A percentile compares a stretch with the other conserved stretches of the same genome.
Evolutionary conservation across 2,329 filamentous ascomycete genomes (phyloP).

Genomic region (Pseudopyricularia javanii): DNA sequence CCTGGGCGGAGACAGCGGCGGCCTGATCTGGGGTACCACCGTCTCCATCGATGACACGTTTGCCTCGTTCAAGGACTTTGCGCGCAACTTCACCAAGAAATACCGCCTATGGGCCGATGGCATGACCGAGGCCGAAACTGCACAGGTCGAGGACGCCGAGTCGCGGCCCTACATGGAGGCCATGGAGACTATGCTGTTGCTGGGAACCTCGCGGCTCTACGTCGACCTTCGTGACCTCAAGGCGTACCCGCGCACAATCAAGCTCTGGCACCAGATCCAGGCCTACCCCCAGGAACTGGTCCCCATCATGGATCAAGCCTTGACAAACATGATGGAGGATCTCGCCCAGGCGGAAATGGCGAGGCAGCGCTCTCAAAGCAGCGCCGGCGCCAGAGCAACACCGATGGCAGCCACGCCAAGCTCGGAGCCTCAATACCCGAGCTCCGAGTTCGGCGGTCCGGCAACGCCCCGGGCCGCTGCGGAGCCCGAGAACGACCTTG

Average conservation of each 20-base stretch:
- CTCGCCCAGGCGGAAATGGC: slow-evolving; percentile 71
- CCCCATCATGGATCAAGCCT: slow-evolving; percentile 86
- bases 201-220: slow-evolving; percentile 76
- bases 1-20: slow-evolving; percentile 68
- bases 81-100: slow-evolving; percentile 83
- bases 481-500: slow-evolving; percentile 42
- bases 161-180: slow-evolving; percentile 75
- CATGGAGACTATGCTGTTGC: slow-evolving; percentile 79
- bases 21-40: slow-evolving; percentile 94
- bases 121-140: slow-evolving; percentile 63
- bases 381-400: slow-evolving; percentile 24
- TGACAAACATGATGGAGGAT: slow-evolving; percentile 89
- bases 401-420: slow-evolving; percentile 37
- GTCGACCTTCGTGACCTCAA: slow-evolving; percentile 83
- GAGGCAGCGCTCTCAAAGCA: slow-evolving; percentile 53
- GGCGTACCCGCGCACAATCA: slow-evolving; percentile 80
- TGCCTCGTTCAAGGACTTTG: slow-evolving; percentile 78
- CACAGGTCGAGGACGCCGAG: slow-evolving; percentile 57
- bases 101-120: slow-evolving; percentile 89
- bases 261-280: slow-evolving; percentile 91
- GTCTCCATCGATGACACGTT: slow-evolving; percentile 88
- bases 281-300: slow-evolving; percentile 94
- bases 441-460: slow-evolving; percentile 54
- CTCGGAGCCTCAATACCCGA: slow-evolving; percentile 66
- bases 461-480: slow-evolving; percentile 30